phyloP scores from a whole-genome alignment of 257 asterid genomes.

The Paraleonurus japonicus region DNA sequence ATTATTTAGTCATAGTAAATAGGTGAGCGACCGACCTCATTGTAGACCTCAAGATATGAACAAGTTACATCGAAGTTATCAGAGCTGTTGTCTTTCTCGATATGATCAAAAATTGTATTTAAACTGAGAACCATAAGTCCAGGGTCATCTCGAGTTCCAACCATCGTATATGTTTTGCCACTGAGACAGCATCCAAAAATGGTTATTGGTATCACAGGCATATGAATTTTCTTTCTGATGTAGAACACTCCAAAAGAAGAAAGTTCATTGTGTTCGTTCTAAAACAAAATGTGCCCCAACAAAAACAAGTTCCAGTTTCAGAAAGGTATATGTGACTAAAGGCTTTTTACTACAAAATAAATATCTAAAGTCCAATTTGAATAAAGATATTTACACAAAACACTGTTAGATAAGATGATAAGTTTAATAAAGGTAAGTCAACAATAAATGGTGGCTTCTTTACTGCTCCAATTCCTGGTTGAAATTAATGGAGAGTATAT shows the following conservation, averaged over 20 bases:
- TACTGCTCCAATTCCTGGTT: slow-evolving; percentile 4
- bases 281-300: background rate
- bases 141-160: slow-evolving; percentile 84
- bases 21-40: slow-evolving; percentile 61
- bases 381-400: background rate
- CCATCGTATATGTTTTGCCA: slow-evolving; percentile 98
- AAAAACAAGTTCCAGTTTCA: slow-evolving; percentile 1
- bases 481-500: background rate
- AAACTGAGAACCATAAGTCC: slow-evolving; percentile 99
- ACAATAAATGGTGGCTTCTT: background rate
- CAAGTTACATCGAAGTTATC: slow-evolving; percentile 80
- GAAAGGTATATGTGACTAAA: background rate
- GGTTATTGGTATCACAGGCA: slow-evolving; percentile 15
- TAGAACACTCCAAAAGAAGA: slow-evolving; percentile 12
- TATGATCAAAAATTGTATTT: slow-evolving; percentile 74
- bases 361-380: background rate
- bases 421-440: background rate
- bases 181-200: slow-evolving; percentile 34
- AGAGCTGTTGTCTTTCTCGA: slow-evolving; percentile 62
- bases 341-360: background rate
- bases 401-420: background rate
- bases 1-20: slow-evolving; percentile 11
- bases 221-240: background rate
- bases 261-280: slow-evolving; percentile 12
- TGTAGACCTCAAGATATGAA: slow-evolving; percentile 95